Evolutionary conservation across 2,329 filamentous ascomycete species (phyloP), one percentile per base, ranked within the genome.

Genomic region (Tolypocladium paradoxum): DNA sequence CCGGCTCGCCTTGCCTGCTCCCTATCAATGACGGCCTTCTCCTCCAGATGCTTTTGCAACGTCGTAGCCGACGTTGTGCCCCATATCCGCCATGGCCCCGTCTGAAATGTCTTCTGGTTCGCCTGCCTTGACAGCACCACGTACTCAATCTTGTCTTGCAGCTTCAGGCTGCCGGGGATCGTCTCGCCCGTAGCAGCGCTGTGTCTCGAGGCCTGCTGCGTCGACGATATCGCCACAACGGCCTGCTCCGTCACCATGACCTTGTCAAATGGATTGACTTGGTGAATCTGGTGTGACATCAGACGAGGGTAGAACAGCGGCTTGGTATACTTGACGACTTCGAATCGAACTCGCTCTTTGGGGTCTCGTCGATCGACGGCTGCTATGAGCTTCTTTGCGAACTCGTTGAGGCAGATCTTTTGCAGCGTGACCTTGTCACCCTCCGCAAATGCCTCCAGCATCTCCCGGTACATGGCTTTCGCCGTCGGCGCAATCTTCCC

Each of bases 31-130:
- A 67, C 61, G 20, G 65, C 62, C 60, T 67, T 65, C 57, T 74
- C 70, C 8, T 68, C 60, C 27, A 60, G 34, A 45, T 67, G 74
- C 6, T 54, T 58, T 56, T 79, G 69, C 2, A 77, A 63, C 1
- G 75, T 77, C 14, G 77, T 81, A 60, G 79, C 75, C 43, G 76
- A 66, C 33, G 80, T 70, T 22, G 81, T 85, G 16, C 85, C 85
- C 78, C 84, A 85, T 50, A 88, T 66, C 63, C 73, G 75, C 85
- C 85, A 89, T 2, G 75, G 71, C 31, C 66, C 69, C 53, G 74
- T 65, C 62, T 71, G 64, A 58, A 71, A 78, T 22, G 77, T 79
- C 52, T 62, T 66, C 48, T 68, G 70, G 62, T 76, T 69, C 45
- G 78, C 57, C 33, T 67, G 53, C 31, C 74, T 63, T 62, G 82